These are phyloP conservation scores for Alternaria atra DNA, from an alignment of 2,329 filamentous ascomycete genomes.

Conservation along the genomic window DNA sequence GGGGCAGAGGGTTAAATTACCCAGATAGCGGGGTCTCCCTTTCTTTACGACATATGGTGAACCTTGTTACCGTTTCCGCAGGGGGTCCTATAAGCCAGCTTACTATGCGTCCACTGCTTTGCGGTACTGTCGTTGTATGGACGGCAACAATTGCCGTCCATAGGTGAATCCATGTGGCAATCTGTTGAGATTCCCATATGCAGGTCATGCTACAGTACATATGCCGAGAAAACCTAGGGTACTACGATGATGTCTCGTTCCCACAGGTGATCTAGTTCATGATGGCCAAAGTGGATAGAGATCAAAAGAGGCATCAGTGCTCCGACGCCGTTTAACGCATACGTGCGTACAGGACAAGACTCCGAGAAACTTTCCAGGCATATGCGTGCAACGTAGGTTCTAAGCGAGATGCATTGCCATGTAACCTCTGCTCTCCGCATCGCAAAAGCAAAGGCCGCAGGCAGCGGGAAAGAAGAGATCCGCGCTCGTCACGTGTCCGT, in stretches of 20 bases:
- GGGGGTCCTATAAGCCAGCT: constrained; percentile 5
- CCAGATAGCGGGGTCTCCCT: not conserved
- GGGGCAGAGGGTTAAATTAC: not conserved
- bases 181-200: constrained; percentile 4
- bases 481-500: not conserved
- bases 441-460: constrained; percentile 5
- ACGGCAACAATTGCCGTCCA: not conserved
- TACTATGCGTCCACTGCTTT: not conserved
- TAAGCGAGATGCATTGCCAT: not conserved
- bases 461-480: not conserved
- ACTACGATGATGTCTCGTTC: not conserved
- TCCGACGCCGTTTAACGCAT: constrained; percentile 4
- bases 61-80: constrained; percentile 1
- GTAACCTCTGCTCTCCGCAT: not conserved
- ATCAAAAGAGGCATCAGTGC: constrained; percentile 5
- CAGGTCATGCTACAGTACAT: constrained; percentile 5
- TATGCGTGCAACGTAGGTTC: not conserved
- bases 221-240: not conserved
- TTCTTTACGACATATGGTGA: not conserved
- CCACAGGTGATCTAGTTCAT: not conserved
- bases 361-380: constrained; percentile 3
- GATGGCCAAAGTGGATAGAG: not conserved
- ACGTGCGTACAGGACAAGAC: not conserved
- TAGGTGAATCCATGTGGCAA: not conserved
- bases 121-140: not conserved